phyloP scores from a whole-genome alignment of 2,329 filamentous ascomycete species.

The Apiospora arundinis region DNA sequence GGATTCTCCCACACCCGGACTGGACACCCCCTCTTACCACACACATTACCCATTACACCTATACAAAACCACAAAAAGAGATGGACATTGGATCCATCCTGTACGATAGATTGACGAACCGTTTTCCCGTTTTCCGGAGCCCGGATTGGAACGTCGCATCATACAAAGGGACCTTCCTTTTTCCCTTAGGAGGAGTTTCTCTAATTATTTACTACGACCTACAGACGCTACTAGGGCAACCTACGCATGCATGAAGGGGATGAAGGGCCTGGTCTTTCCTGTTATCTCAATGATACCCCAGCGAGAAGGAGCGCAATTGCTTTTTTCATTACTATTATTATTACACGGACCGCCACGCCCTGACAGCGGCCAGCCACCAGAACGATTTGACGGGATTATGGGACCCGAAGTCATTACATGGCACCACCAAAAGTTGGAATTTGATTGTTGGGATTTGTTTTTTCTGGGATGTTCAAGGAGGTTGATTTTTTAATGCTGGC shows the following conservation, averaged over 20 bases:
- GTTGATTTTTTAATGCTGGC: conserved; percentile 16
- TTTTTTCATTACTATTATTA: conserved; percentile 11
- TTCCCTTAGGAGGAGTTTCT: conserved; percentile 22
- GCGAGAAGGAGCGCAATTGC: conserved; percentile 20
- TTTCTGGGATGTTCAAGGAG: background rate
- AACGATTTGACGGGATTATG: conserved; percentile 12
- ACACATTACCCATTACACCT: background rate
- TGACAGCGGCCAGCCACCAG: background rate
- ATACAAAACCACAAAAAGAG: conserved; percentile 22
- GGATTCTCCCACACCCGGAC: conserved; percentile 2
- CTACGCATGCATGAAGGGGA: conserved; percentile 22
- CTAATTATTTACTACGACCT: conserved; percentile 19
- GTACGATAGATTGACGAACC: conserved; percentile 23
- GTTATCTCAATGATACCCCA: conserved; percentile 22
- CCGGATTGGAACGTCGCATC: conserved; percentile 23
- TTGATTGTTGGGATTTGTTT: conserved; percentile 1
- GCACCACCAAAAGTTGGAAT: conserved; percentile 13
- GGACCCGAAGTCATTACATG: conserved; percentile 9
- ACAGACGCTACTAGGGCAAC: conserved; percentile 22
- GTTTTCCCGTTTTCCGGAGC: conserved; percentile 22
- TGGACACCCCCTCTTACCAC: background rate
- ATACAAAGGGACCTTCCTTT: conserved; percentile 23
- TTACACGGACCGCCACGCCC: background rate
- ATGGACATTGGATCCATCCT: conserved; percentile 22
- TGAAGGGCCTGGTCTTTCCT: conserved; percentile 17